Evolutionary conservation across 148 eudicot species (phyloP), one percentile per base, ranked within the genome.

Genomic region (Vaccinium myrtillus): DNA sequence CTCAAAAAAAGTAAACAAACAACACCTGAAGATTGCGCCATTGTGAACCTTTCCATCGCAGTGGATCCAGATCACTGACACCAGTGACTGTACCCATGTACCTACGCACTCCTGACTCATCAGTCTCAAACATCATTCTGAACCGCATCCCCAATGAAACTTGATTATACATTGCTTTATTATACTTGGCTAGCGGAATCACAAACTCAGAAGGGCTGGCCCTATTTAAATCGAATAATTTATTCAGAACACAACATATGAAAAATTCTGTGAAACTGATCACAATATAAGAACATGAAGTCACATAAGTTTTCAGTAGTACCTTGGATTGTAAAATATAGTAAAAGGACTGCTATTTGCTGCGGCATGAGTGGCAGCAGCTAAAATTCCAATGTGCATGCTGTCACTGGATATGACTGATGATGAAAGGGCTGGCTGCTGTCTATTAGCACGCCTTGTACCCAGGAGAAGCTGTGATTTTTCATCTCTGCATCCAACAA

Each of bases 351-450:
- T 96, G 83, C 93, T 93, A 89, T 96, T 96, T 78, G 98, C 94
- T 46, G 98, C 96, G 59, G 99, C 98, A 87, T 96, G 99, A 89
- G 99, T 98, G 6, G 99, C 99, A 77, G 99, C 99, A 81, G 98
- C 99, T 69, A 96, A 93, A 87, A 96, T 93, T 78, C 99, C 99
- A 65, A 96, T 96, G 86, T 96, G 99, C 99, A 96, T 95, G 91
- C 99, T 96, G 84, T 96, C 99, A 90, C 99, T 95, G 15, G 99
- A 94, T 90, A 96, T 96, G 86, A 96, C 99, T 77, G 99, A 96
- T 23, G 99, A 96, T 70, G 98, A 95, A 82, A 96, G 95, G 59
- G 99, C 93, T 16, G 98, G 94, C 86, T 96, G 99, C 90, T 94
- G 99, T 87, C 97, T 91, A 85, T 92, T 96, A 49, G 98, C 94